These are phyloP conservation scores for Babjeviella inositovora DNA, from an alignment of 805 yeast genomes.

Conservation along the genomic window DNA sequence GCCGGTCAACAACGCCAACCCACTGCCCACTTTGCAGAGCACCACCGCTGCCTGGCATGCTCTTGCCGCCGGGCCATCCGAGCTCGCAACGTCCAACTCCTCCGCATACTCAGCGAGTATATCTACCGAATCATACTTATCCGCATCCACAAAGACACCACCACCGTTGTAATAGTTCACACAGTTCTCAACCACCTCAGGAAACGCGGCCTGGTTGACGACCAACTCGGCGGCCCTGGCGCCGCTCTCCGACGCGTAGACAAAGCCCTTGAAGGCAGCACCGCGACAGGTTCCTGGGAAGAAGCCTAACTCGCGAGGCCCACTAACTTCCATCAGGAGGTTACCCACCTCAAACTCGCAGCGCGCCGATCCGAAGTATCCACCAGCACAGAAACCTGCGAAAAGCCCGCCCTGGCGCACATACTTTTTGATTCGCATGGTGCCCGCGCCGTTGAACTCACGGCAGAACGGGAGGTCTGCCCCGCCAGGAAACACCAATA, in stretches of 20 bases:
- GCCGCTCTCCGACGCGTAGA: constrained; percentile 64
- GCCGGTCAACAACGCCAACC: constrained; percentile 66
- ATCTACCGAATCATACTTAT: constrained; percentile 39
- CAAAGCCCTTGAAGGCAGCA: constrained; percentile 65
- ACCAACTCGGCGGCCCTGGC: constrained; percentile 40
- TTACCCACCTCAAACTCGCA: constrained; percentile 79
- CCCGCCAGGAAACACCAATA: constrained; percentile 89
- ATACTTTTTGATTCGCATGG: constrained; percentile 38
- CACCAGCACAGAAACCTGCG: constrained; percentile 94
- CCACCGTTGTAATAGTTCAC: constrained; percentile 78
- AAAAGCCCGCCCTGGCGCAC: constrained; percentile 70
- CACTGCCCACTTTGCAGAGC: constrained; percentile 51
- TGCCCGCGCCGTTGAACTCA: constrained; percentile 57
- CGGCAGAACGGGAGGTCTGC: constrained; percentile 83
- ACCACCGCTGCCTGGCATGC: constrained; percentile 74
- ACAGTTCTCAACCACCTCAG: constrained; percentile 9
- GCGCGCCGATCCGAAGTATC: constrained; percentile 59
- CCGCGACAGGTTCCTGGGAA: constrained; percentile 81
- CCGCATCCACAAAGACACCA: constrained; percentile 67
- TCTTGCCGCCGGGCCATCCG: constrained; percentile 10
- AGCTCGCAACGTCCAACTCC: constrained; percentile 28
- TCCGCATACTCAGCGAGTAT: constrained; percentile 58
- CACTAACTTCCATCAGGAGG: constrained; percentile 61
- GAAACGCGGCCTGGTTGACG: constrained; percentile 15
- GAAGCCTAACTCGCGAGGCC: constrained; percentile 67